Evolutionary conservation across 257 asterid species (phyloP).

Genomic region (Perilla frutescens): DNA sequence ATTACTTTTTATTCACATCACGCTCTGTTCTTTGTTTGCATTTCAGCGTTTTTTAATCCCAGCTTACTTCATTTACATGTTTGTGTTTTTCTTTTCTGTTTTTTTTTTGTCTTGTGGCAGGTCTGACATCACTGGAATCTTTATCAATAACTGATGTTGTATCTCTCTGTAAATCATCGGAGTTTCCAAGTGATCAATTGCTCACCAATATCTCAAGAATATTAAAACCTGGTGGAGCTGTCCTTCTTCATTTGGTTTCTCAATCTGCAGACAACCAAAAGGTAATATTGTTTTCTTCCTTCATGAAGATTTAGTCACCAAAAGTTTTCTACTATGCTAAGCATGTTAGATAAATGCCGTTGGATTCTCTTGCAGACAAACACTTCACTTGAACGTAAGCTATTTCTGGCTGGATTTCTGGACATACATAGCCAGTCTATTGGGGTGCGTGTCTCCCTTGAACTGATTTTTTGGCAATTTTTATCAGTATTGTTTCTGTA

Average conservation of each 20-base stretch:
- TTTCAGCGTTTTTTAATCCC: not conserved
- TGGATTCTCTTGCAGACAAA: conserved; percentile 52
- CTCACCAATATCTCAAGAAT: conserved; percentile 59
- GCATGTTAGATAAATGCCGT: conserved; percentile 22
- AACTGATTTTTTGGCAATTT: not conserved
- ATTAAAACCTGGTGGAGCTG: conserved; percentile 77
- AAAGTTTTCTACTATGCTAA: not conserved
- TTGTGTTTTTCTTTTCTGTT: conserved; percentile 1
- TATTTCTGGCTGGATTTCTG: conserved; percentile 79
- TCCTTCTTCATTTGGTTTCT: conserved; percentile 50
- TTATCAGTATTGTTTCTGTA: not conserved
- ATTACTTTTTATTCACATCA: not conserved
- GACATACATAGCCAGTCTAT: conserved; percentile 58
- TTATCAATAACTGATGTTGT: conserved; percentile 62
- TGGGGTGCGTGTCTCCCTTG: conserved; percentile 58
- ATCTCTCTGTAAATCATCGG: conserved; percentile 55
- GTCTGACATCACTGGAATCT: conserved; percentile 56
- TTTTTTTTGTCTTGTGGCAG: conserved; percentile 46
- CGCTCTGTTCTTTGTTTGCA: not conserved
- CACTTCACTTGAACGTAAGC: conserved; percentile 70
- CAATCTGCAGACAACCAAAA: conserved; percentile 44
- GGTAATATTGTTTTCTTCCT: conserved; percentile 41
- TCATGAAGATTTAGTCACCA: conserved; percentile 4
- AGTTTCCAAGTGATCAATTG: conserved; percentile 59
- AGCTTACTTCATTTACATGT: conserved; percentile 17